phyloP scores from a whole-genome alignment of 2,329 filamentous ascomycete genomes.

The Alternaria postmessia region DNA sequence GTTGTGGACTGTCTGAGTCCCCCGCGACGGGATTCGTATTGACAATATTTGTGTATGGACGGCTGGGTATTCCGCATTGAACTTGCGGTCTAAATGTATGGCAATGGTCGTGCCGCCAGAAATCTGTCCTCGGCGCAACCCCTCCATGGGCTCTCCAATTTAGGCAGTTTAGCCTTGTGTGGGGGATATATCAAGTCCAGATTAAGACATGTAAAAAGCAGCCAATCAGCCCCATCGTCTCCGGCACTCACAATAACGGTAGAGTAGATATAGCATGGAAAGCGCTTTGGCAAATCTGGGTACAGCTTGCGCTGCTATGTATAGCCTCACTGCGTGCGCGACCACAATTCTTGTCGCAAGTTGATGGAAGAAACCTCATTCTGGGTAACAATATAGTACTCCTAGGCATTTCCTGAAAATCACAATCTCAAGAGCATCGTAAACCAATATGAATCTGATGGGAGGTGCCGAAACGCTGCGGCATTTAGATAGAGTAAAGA shows the following conservation, averaged over 20 bases:
- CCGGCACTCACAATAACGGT: conserved; percentile 25
- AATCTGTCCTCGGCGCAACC: conserved; percentile 1
- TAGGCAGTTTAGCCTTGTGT: conserved; percentile 20
- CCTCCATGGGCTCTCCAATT: conserved; percentile 7
- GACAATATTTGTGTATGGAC: background rate
- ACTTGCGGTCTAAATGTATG: background rate
- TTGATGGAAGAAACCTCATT: conserved; percentile 13
- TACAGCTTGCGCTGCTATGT: conserved; percentile 17
- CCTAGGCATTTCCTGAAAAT: conserved; percentile 24
- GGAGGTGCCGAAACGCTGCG: conserved; percentile 3
- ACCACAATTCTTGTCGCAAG: conserved; percentile 5
- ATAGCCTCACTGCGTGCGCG: conserved; percentile 20
- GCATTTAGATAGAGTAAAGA: conserved; percentile 15
- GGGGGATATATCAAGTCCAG: conserved; percentile 28
- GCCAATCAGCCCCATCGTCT: conserved; percentile 28
- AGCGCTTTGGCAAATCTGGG: conserved; percentile 16
- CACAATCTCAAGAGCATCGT: conserved; percentile 9
- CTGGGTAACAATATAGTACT: conserved; percentile 9
- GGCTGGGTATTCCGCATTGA: background rate
- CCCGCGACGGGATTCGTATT: background rate
- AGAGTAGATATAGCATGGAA: conserved; percentile 24
- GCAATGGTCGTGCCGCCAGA: background rate
- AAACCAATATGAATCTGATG: conserved; percentile 18
- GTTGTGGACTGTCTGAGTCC: conserved; percentile 1
- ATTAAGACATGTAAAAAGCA: conserved; percentile 23